phyloP scores from a whole-genome alignment of 768 basidiomycete genomes.

The Hypholoma fasciculare region DNA sequence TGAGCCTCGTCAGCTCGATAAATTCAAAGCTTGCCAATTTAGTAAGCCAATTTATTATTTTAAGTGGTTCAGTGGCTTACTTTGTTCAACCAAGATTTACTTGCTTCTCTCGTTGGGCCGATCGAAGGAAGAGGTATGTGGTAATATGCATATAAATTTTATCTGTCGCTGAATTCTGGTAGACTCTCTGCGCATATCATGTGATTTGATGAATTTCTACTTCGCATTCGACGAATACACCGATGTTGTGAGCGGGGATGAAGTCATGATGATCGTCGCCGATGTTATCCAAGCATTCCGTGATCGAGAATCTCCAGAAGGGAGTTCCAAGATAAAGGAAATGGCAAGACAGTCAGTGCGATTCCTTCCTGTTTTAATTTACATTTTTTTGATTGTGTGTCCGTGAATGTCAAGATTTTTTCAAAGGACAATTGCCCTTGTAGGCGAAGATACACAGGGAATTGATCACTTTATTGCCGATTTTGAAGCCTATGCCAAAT shows the following conservation, averaged over 20 bases:
- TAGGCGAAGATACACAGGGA: constrained; percentile 14
- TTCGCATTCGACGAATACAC: constrained; percentile 52
- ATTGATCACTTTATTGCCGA: constrained; percentile 23
- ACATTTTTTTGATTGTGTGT: neutral
- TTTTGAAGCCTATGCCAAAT: constrained; percentile 24
- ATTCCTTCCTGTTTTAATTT: neutral
- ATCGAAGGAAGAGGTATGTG: constrained; percentile 1
- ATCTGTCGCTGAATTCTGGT: neutral
- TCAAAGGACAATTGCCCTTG: constrained; percentile 12
- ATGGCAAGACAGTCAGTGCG: constrained; percentile 41
- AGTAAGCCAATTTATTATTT: constrained; percentile 3
- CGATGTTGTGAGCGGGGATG: constrained; percentile 33
- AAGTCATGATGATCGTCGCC: constrained; percentile 28
- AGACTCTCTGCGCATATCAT: constrained; percentile 19
- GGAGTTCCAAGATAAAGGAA: constrained; percentile 31
- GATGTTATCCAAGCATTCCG: constrained; percentile 40
- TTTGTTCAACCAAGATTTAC: neutral
- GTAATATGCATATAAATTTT: neutral
- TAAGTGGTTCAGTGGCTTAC: too few species aligned
- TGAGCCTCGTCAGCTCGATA: constrained; percentile 12
- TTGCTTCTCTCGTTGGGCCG: constrained; percentile 5
- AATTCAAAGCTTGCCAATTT: constrained; percentile 19
- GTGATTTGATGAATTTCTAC: constrained; percentile 52
- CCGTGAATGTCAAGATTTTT: constrained; percentile 12
- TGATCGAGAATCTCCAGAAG: constrained; percentile 2